Evolutionary conservation across 2,329 filamentous ascomycete species (phyloP), one percentile per base, ranked within the genome.

Genomic region (Ophidiomyces ophidiicola): DNA sequence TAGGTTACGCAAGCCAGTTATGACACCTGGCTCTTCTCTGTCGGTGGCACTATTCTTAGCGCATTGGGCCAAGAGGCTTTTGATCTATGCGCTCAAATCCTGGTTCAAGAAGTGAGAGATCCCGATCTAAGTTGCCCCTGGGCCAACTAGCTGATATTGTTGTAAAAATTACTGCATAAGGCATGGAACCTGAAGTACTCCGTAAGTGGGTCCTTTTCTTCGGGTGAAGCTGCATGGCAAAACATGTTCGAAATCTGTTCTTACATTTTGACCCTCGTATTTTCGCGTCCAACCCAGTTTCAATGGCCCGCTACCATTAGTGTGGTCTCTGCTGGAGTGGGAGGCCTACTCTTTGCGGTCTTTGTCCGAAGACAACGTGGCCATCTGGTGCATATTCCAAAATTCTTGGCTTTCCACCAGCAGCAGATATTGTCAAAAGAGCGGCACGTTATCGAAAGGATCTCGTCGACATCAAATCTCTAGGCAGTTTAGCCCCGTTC

Each of bases 201-300:
- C 57, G 68, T 46, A 68, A 70, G 46, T 17, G 32, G 32, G 12
- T 26, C 32, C 18, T 35, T 26, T 21, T 35, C 21, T 5, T 35
- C 32, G 10, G 26, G 8, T 5, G 32, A 25, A 35, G 21, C 32
- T 20, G 18, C 32, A 5, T 35, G 32, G 32, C 32, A 86, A 53
- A 85, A 77, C 44, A 47, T 72, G 0, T 84, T 83, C 44, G 80
- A 86, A 55, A 66, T 85, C 33, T 56, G 76, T 1, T 77, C 79
- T 0, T 85, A 75, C 51, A 67, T 67, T 0, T 68, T 70, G 0
- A 86, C 81, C 0, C 75, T 83, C 43, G 52, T 78, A 3, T 83
- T 78, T 44, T 66, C 71, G 1, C 59, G 62, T 0, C 80, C 80
- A 0, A 66, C 70, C 3, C 68, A 82, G 49, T 86, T 86, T 53